Evolutionary conservation across 768 basidiomycete genomes (phyloP), one percentile per base, ranked within the genome.

Genomic region (Macrolepiota albuminosa): DNA sequence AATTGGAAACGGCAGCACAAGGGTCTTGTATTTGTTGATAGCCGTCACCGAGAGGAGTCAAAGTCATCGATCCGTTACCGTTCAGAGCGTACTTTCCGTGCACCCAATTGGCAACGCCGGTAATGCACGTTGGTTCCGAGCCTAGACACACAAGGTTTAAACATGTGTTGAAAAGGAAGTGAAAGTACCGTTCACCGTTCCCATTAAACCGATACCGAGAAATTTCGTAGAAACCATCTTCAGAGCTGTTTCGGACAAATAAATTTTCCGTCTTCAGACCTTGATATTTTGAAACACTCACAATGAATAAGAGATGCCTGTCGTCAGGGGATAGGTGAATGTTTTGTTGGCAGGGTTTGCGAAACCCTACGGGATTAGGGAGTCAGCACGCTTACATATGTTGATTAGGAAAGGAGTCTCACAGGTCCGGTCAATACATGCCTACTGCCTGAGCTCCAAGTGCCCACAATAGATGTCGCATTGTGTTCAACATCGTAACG

Each of bases 1-100:
- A 88, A 71, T 94, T 93, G 33, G 95, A 93, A 10, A 82, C 78
- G 10, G 94, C 91, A 1, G 89, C 89, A 68, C 96, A 99, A 0
- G 94, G 89, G 64, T 95, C 89, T 77, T 99, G 94, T 43, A 98
- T 82, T 78, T 96, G 95, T 71, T 97, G 93, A 74, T 85, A 91
- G 16, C 96, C 96, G 70, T 99, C 96, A 18, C 80, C 83, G 63
- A 93, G 82, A 1, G 95, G 91, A 3, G 69, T 74, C 67, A 93
- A 75, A 43, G 82, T 71, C 60, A 98, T 83, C 10, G 93, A 96
- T 7, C 94, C 94, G 68, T 98, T 95, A 55, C 76, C 24, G 60
- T 84, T 75, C 48, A 90, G 73, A 0, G 69, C 60, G 74, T 88
- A 95, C 33, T 72, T 86, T 13, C 97, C 97, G 71, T 98, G 97